Evolutionary conservation across 1,284 basidiomycete genomes (phyloP), one percentile per base, ranked within the genome.

Genomic region (Apiotrichum siamense): DNA sequence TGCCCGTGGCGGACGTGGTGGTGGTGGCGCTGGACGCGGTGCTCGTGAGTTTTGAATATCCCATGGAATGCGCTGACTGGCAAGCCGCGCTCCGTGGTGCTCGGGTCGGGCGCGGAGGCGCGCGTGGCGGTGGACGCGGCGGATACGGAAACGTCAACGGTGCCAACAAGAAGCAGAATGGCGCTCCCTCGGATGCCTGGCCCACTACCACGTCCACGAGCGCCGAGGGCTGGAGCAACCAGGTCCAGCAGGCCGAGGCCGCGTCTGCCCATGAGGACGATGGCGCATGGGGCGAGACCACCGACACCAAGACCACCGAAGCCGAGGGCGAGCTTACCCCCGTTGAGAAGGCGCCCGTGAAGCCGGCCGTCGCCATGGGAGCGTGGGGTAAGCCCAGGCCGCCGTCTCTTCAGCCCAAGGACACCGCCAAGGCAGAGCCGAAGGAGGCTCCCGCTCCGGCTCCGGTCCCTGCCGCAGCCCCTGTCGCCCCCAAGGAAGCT

Each of bases 71-170:
- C 24, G 21, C 32, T 35, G 27, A 45, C 43, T 4, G 11, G 2
- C 13, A 29, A 57, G 55, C 47, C 18, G 54, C 55, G 7, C 43
- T 54, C 21, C 55, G 55, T 42, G 55, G 55, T 17, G 52, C 47
- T 33, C 51, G 55, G 17, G 25, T 54, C 37, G 55, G 55, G 43
- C 60, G 67, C n/a, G 66, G 65, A 26, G 70, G 70, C 37, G 65
- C 63, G 24, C 52, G 73, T 44, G 74, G 73, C 32, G 69, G 69
- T 33, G 72, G 60, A 39, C 62, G 63, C 27, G 66, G 64, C 52
- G 64, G 68, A 21, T 67, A 63, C 35, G 61, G 59, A 44, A 62
- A 55, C 45, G 55, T 48, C 29, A 54, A 58, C 44, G 60, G 36
- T 27, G 50, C 45, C 31, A 60, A 60, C 46, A 57, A 58, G 50